phyloP scores from a whole-genome alignment of 805 yeast genomes.

The Pichia nakasei region DNA sequence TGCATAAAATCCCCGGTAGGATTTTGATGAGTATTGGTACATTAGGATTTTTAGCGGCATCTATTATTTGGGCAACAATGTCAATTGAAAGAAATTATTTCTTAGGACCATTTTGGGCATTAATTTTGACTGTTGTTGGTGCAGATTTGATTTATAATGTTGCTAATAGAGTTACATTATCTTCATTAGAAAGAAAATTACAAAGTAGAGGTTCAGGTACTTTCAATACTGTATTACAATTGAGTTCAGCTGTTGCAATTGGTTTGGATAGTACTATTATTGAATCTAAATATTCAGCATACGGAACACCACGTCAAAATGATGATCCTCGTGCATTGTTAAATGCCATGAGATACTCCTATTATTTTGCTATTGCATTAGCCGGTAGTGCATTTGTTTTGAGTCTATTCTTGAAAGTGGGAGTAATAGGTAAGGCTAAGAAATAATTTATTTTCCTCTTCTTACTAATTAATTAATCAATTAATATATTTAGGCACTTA shows the following conservation, averaged over 20 bases:
- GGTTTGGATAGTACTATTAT: conserved; percentile 35
- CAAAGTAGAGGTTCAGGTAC: conserved; percentile 42
- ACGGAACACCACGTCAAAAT: conserved; percentile 23
- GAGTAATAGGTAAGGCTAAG: conserved; percentile 25
- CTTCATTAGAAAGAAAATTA: conserved; percentile 30
- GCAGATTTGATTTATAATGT: conserved; percentile 42
- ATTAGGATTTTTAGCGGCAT: conserved; percentile 28
- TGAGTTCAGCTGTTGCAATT: conserved; percentile 34
- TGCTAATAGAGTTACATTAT: conserved; percentile 33
- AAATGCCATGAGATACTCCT: conserved; percentile 29
- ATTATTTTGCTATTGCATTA: conserved; percentile 32
- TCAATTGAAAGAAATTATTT: conserved; percentile 30
- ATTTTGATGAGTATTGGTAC: conserved; percentile 29
- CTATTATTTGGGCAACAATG: conserved; percentile 36
- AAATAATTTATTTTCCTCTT: neutral
- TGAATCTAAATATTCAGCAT: conserved; percentile 24
- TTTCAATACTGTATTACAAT: conserved; percentile 36
- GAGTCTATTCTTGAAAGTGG: conserved; percentile 29
- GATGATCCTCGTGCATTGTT: conserved; percentile 21
- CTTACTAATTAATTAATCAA: neutral
- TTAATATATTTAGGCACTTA: too few species aligned
- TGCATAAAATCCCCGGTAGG: conserved; percentile 37
- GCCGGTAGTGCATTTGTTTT: conserved; percentile 23
- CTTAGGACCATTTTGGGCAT: conserved; percentile 38
- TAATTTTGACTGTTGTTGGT: conserved; percentile 33